Percentiles rank a stretch among this genome's conserved stretches.
These are phyloP conservation scores for Silene coronaria DNA, from an alignment of 179 eudicot species.

Conservation along the genomic window DNA sequence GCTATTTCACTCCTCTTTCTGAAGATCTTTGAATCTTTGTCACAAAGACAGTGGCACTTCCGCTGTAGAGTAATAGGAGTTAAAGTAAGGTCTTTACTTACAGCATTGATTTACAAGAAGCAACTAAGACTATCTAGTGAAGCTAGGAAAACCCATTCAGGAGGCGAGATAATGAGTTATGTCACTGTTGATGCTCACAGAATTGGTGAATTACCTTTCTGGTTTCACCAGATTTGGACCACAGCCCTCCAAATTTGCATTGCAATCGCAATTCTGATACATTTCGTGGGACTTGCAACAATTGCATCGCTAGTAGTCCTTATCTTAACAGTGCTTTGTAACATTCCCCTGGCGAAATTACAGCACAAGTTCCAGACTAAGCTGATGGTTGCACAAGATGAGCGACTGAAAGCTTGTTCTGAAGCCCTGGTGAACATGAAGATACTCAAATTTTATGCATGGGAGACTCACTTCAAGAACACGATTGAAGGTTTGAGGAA, in stretches of 20 bases:
- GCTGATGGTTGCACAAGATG: slow-evolving; percentile 75
- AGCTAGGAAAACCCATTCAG: slow-evolving; percentile 29
- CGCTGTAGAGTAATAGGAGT: slow-evolving; percentile 33
- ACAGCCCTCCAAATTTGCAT: slow-evolving; percentile 36
- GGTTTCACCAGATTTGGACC: slow-evolving; percentile 45
- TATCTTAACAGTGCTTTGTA: slow-evolving; percentile 31
- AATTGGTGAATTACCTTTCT: slow-evolving; percentile 42
- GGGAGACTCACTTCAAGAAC: slow-evolving; percentile 68
- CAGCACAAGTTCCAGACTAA: slow-evolving; percentile 61
- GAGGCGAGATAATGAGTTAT: slow-evolving; percentile 45
- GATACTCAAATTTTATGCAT: slow-evolving; percentile 71
- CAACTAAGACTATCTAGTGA: slow-evolving; percentile 34
- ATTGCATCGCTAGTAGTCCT: slow-evolving; percentile 33
- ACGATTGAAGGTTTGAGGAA: slow-evolving; percentile 41
- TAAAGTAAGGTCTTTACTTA: slow-evolving; percentile 35
- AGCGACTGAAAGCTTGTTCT: slow-evolving; percentile 45
- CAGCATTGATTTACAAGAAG: slow-evolving; percentile 36
- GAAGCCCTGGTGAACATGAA: slow-evolving; percentile 86
- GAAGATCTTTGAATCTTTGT: slow-evolving; percentile 36
- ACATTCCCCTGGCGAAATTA: slow-evolving; percentile 44
- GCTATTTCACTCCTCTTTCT: slow-evolving; percentile 34
- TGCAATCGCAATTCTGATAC: slow-evolving; percentile 28
- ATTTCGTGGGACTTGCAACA: slow-evolving; percentile 33
- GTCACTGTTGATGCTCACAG: slow-evolving; percentile 44
- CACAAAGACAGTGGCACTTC: slow-evolving; percentile 47